Evolutionary conservation across 345 rosid species (phyloP).

Genomic region (Eucalyptus victrix): DNA sequence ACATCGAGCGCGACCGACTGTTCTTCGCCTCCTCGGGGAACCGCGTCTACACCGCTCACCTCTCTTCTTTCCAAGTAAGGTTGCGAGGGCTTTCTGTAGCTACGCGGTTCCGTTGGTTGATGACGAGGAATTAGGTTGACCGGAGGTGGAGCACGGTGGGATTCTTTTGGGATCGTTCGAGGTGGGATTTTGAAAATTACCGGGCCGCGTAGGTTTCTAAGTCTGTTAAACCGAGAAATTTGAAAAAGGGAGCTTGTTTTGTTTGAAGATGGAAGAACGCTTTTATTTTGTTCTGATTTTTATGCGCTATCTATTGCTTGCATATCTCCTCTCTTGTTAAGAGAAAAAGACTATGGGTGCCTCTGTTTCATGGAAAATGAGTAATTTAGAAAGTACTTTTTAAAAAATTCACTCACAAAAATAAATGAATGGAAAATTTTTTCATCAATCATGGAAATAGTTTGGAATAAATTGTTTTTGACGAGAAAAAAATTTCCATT

Average conservation of each 20-base stretch:
- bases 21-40: conserved; percentile 73
- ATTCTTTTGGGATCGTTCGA: background rate
- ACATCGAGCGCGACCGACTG: conserved; percentile 70
- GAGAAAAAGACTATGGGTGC: too few species aligned
- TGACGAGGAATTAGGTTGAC: background rate
- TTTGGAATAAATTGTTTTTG: too few species aligned
- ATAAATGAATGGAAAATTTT: too few species aligned
- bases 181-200: background rate
- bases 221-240: background rate
- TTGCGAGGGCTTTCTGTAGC: background rate
- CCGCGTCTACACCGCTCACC: conserved; percentile 38
- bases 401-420: too few species aligned
- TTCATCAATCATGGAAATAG: too few species aligned
- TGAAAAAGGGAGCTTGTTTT: background rate
- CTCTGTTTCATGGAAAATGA: too few species aligned
- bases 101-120: background rate
- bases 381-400: too few species aligned
- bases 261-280: background rate
- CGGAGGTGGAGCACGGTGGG: accelerated
- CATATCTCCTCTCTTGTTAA: background rate
- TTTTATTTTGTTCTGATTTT: background rate
- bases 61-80: conserved; percentile 55
- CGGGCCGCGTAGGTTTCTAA: background rate
- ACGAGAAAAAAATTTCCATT: accelerated
- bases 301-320: background rate